Conservation (phyloP, 345 rosid species). For the Microcos paniculata region DNA sequence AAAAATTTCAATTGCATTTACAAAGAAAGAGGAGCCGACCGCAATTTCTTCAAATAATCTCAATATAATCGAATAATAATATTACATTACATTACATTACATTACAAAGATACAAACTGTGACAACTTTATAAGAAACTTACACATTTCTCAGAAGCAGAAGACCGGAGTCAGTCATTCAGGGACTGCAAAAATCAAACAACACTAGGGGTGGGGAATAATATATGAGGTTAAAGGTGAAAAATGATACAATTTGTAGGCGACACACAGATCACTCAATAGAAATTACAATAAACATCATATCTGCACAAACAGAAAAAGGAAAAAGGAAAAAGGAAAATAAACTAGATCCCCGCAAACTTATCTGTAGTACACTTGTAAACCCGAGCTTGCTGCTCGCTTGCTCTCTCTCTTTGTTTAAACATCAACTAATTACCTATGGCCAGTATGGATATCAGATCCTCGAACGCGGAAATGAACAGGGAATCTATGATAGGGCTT, state of each 20-base stretch:
- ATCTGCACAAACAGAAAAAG: conserved; percentile 1
- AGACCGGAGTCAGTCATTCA: not conserved
- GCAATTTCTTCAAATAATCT: not conserved
- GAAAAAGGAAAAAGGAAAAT: not conserved
- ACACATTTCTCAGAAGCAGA: not conserved
- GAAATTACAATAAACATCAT: conserved; percentile 12
- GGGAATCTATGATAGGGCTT: conserved; percentile 11
- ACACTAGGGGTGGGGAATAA: not conserved
- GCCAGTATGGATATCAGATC: conserved; percentile 19
- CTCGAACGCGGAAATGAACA: conserved; percentile 1
- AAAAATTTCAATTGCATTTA: too few relatives aligned
- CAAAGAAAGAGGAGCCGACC: too few relatives aligned
- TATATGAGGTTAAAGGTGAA: not conserved
- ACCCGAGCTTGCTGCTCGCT: not conserved
- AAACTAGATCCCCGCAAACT: conserved; percentile 17
- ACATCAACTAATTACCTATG: conserved; percentile 8
- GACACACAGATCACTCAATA: conserved; percentile 17
- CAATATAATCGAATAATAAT: not conserved
- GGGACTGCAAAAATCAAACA: conserved; percentile 28
- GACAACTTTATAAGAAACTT: not conserved
- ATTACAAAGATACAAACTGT: not conserved
- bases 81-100: not conserved
- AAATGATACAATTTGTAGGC: conserved; percentile 24
- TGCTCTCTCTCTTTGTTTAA: not conserved
- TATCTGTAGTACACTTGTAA: not conserved